These are phyloP conservation scores for Fonsecaea monophora DNA, from an alignment of 2,329 filamentous ascomycete species.

Conservation along the genomic window DNA sequence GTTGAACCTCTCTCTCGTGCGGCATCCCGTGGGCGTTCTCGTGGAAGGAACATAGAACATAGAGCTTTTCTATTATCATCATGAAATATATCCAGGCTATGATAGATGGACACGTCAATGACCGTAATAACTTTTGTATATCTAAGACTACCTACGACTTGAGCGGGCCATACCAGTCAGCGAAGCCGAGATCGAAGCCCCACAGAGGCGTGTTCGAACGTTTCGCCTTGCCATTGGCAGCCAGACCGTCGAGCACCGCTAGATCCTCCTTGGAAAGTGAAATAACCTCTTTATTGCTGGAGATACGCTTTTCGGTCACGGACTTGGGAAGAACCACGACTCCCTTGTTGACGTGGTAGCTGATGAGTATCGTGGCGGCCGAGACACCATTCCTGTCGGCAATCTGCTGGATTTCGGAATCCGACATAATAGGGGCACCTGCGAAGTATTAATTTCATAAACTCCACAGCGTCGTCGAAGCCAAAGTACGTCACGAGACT, in stretches of 20 bases:
- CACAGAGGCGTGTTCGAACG: conserved; percentile 47
- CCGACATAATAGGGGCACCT: conserved; percentile 26
- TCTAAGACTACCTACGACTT: conserved; percentile 9
- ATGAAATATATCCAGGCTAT: too few relatives aligned
- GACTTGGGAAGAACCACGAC: conserved; percentile 27
- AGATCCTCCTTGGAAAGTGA: conserved; percentile 37
- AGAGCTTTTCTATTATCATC: too few relatives aligned
- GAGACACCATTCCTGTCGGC: conserved; percentile 25
- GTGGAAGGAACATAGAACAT: too few relatives aligned
- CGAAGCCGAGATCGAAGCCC: conserved; percentile 45
- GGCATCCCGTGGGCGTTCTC: too few relatives aligned
- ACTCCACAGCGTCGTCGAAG: too few relatives aligned
- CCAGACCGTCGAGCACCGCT: conserved; percentile 42
- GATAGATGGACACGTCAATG: too few relatives aligned
- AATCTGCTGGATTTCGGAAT: conserved; percentile 24
- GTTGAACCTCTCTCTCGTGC: too few relatives aligned
- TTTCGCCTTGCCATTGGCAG: conserved; percentile 44
- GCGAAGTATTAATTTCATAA: conserved; percentile 54
- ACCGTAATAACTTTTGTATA: too few relatives aligned
- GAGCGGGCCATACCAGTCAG: conserved; percentile 40
- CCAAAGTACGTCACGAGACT: too few relatives aligned
- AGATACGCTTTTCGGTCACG: conserved; percentile 19
- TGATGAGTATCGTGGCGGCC: conserved; percentile 23
- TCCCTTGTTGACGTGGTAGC: conserved; percentile 27
- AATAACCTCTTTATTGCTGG: conserved; percentile 21